Percentiles rank a stretch among this genome's conserved stretches.
These are phyloP conservation scores for Psophocarpus tetragonolobus DNA, from an alignment of 306 rosid species.

Conservation along the genomic window DNA sequence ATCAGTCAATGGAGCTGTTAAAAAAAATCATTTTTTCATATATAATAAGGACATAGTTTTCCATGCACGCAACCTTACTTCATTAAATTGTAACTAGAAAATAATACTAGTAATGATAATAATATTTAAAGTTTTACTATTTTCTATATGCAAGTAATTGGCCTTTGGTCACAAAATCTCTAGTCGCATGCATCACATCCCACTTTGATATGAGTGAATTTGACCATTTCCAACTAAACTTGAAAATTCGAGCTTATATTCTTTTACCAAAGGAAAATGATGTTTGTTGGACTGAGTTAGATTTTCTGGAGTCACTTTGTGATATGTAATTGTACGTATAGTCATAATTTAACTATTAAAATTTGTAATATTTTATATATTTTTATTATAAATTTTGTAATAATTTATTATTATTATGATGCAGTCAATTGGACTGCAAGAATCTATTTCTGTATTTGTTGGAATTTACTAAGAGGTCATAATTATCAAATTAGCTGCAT, in stretches of 20 bases:
- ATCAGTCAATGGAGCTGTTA: background rate
- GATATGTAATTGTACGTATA: too few relatives aligned
- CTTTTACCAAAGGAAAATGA: background rate
- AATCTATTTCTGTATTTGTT: too few relatives aligned
- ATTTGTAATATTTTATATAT: too few relatives aligned
- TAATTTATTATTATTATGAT: too few relatives aligned
- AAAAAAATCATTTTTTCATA: background rate
- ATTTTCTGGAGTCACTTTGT: too few relatives aligned
- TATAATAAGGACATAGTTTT: background rate
- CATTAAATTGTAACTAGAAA: background rate
- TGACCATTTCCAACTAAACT: background rate
- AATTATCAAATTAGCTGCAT: background rate
- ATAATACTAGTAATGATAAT: background rate
- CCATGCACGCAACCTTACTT: background rate
- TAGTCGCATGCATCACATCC: background rate
- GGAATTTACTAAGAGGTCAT: background rate
- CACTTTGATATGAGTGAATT: background rate
- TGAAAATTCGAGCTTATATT: background rate
- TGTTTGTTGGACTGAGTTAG: too few relatives aligned
- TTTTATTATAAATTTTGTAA: too few relatives aligned
- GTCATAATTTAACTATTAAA: too few relatives aligned
- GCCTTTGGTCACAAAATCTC: conserved; percentile 1
- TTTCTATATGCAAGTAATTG: conserved; percentile 3
- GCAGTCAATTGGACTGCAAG: too few relatives aligned
- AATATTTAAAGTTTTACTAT: background rate